Evolutionary conservation across 2,329 filamentous ascomycete species (phyloP), one percentile per base, ranked within the genome.

Genomic region (Aspergillus tamarii): DNA sequence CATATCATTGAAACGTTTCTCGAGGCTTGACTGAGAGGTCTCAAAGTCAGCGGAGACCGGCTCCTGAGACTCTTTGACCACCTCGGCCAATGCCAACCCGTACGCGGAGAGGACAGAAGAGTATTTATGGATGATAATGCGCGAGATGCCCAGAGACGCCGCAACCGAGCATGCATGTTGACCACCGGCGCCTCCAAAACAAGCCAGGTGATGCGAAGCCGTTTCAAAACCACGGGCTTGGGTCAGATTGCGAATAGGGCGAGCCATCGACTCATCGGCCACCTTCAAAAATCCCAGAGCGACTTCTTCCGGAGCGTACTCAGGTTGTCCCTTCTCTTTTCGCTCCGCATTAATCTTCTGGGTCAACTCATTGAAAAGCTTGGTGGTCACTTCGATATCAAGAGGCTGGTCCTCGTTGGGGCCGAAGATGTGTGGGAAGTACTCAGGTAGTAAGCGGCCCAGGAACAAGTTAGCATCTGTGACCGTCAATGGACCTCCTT

Each of bases 351-450:
- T 71, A n/a, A 71, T 64, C 26, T 61, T 85, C 45, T 90, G 85
- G 0, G 93, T 88, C 11, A 97, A 82, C 69, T 93, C 88, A 66
- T 90, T 84, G 65, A 97, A 91, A 1, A 92, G 85, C 70, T 86
- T 88, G 74, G 88, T 86, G 70, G 92, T 96, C 0, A 91, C 91
- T 62, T 90, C 85, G 1, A 87, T 82, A 73, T 97, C 93, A 1
- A 97, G 80, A 0, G 89, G 91, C 75, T 97, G 88, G 65, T 97
- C 85, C 74, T 97, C 94, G 52, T 94, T 90, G 76, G 92, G 90
- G 53, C 94, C 94, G 71, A 98, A 97, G 64, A 98, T 97, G 76
- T 94, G 94, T 0, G 94, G 94, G 77, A 98, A 98, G 83, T 96
- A 97, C 66, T 96, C 92, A 0, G 94, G 94, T 1, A 97, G 80